Evolutionary conservation across 1,284 basidiomycete species (phyloP).

Genomic region (Acaromyces ingoldii): DNA sequence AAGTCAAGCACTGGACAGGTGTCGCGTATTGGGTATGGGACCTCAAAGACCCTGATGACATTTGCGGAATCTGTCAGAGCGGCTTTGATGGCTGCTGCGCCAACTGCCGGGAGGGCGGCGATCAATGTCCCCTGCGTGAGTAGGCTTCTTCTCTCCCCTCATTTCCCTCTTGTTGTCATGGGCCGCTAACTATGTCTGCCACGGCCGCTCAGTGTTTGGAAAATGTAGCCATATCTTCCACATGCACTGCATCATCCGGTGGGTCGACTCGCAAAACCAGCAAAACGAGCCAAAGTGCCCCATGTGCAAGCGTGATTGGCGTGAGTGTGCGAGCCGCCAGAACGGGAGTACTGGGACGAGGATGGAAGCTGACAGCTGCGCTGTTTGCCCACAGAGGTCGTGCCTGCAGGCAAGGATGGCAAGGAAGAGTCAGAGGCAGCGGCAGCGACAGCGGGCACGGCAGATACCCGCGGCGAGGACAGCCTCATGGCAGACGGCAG

Average conservation of each 20-base stretch:
- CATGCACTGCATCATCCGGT: conserved; percentile 49
- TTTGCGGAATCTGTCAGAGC: conserved; percentile 51
- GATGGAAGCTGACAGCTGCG: too few species aligned
- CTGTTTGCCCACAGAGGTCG: too few species aligned
- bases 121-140: conserved; percentile 42
- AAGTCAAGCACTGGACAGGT: conserved; percentile 42
- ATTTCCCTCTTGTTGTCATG: not conserved
- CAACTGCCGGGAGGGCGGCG: conserved; percentile 46
- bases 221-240: conserved; percentile 50
- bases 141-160: conserved; percentile 3
- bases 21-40: conserved; percentile 51
- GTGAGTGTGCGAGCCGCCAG: conserved; percentile 1
- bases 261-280: conserved; percentile 27
- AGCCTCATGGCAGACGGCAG: too few species aligned
- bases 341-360: not conserved
- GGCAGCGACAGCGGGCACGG: too few species aligned
- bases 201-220: conserved; percentile 34
- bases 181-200: conserved; percentile 10
- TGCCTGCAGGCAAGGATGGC: too few species aligned
- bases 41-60: conserved; percentile 47
- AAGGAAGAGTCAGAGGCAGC: too few species aligned
- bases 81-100: conserved; percentile 50
- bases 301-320: conserved; percentile 13
- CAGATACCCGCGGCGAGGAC: too few species aligned
- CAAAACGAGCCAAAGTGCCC: conserved; percentile 6